Evolutionary conservation across 2,329 filamentous ascomycete species (phyloP).

Genomic region (Atkinsonella hypoxylon): DNA sequence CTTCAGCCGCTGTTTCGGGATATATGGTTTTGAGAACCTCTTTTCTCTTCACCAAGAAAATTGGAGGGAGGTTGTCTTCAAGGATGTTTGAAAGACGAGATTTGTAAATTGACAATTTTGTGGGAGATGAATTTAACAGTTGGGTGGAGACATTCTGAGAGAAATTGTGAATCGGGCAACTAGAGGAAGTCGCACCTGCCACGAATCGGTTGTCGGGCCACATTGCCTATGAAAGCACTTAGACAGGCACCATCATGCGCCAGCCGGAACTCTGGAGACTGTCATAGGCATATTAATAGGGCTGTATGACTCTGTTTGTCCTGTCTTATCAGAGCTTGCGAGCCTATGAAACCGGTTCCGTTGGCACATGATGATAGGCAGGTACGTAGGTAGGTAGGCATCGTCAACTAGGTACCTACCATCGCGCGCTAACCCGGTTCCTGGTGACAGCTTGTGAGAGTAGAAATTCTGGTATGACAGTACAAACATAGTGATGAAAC

Average conservation of each 20-base stretch:
- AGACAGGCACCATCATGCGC: neutral
- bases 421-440: too few relatives aligned
- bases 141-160: slow-evolving; percentile 1
- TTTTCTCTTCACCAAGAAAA: neutral
- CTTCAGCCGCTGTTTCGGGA: neutral
- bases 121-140: neutral
- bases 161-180: slow-evolving; percentile 5
- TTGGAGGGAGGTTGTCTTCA: neutral
- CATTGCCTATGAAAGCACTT: neutral
- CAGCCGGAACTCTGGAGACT: neutral
- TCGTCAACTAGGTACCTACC: too few relatives aligned
- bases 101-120: too few relatives aligned
- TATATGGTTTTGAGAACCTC: neutral
- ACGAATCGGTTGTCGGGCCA: neutral
- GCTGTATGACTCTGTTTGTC: neutral
- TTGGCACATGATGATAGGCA: neutral
- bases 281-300: neutral
- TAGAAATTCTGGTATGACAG: too few relatives aligned
- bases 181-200: slow-evolving; percentile 6
- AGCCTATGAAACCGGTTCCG: neutral
- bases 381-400: too few relatives aligned
- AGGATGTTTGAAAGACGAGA: neutral
- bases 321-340: neutral
- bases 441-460: too few relatives aligned
- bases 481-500: too few relatives aligned